phyloP scores from a whole-genome alignment of 768 basidiomycete genomes.

The Plicaturopsis crispa region DNA sequence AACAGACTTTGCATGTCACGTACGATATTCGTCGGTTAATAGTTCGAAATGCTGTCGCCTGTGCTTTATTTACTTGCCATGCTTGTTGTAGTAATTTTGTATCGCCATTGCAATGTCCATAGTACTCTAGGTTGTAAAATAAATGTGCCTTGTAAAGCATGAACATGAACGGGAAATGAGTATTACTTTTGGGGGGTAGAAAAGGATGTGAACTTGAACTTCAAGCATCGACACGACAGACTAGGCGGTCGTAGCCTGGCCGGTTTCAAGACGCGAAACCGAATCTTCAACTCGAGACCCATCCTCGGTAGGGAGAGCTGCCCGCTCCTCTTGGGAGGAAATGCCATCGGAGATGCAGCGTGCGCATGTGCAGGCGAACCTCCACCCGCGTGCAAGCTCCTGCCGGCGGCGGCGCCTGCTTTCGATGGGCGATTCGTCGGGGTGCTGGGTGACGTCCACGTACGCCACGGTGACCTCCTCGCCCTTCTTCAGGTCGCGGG shows the following conservation, averaged over 20 bases:
- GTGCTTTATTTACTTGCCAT: slow-evolving; percentile 19
- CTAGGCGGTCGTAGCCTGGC: no score
- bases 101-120: background rate
- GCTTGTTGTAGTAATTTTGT: slow-evolving; percentile 17
- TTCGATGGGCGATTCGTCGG: slow-evolving; percentile 43
- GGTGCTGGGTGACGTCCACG: slow-evolving; percentile 56
- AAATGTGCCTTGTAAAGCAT: no score
- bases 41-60: slow-evolving; percentile 12
- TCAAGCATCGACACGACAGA: no score
- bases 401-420: slow-evolving; percentile 58
- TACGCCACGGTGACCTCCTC: slow-evolving; percentile 73
- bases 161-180: background rate
- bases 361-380: slow-evolving; percentile 67
- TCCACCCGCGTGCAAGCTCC: slow-evolving; percentile 78
- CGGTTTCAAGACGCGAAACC: no score
- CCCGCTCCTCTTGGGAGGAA: no score
- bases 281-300: no score
- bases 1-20: slow-evolving; percentile 1
- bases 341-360: no score
- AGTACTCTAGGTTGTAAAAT: no score
- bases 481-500: slow-evolving; percentile 59
- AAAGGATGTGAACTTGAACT: no score
- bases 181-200: no score
- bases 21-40: slow-evolving; percentile 7
- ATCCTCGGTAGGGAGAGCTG: no score